Evolutionary conservation across 2,329 filamentous ascomycete species (phyloP).

Genomic region (Akanthomyces uredinophilus): DNA sequence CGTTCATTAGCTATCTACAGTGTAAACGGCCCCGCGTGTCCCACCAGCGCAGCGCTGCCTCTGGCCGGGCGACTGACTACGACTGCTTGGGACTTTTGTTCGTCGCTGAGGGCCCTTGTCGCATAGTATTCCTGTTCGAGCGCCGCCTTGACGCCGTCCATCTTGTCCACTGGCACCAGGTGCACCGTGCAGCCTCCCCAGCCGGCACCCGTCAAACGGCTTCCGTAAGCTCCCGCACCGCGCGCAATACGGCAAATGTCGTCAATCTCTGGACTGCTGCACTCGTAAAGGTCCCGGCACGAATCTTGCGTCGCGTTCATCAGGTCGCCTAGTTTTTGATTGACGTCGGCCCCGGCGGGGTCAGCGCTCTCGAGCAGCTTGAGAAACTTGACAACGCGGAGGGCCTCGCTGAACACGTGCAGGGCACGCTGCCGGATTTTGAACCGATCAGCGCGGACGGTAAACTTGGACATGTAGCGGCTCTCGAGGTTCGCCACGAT

Average conservation of each 20-base stretch:
- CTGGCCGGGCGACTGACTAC: slow-evolving; percentile 84
- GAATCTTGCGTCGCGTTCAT: slow-evolving; percentile 88
- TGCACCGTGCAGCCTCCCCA: slow-evolving; percentile 98
- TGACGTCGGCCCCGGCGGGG: slow-evolving; percentile 45
- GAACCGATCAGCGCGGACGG: slow-evolving; percentile 82
- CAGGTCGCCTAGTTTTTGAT: slow-evolving; percentile 68
- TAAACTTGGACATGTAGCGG: slow-evolving; percentile 81
- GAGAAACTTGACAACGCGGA: slow-evolving; percentile 80
- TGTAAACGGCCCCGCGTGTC: slow-evolving; percentile 27
- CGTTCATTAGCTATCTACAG: slow-evolving; percentile 10
- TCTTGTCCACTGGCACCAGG: slow-evolving; percentile 77
- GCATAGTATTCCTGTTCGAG: slow-evolving; percentile 79
- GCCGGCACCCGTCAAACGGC: slow-evolving; percentile 82
- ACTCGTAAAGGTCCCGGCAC: slow-evolving; percentile 83
- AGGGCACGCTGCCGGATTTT: slow-evolving; percentile 80
- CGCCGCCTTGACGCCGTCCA: slow-evolving; percentile 70
- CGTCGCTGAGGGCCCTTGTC: slow-evolving; percentile 58
- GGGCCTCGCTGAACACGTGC: slow-evolving; percentile 87
- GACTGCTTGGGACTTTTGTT: slow-evolving; percentile 73
- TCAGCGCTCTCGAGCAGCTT: slow-evolving; percentile 59
- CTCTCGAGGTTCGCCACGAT: slow-evolving; percentile 48
- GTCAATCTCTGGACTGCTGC: slow-evolving; percentile 89
- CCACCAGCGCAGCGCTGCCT: slow-evolving; percentile 47
- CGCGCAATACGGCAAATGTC: slow-evolving; percentile 76
- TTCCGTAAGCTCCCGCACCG: slow-evolving; percentile 75